Percentiles rank a stretch among this genome's conserved stretches.
phyloP scores from a whole-genome alignment of 208 protist species.

The Acanthamoeba quina region DNA sequence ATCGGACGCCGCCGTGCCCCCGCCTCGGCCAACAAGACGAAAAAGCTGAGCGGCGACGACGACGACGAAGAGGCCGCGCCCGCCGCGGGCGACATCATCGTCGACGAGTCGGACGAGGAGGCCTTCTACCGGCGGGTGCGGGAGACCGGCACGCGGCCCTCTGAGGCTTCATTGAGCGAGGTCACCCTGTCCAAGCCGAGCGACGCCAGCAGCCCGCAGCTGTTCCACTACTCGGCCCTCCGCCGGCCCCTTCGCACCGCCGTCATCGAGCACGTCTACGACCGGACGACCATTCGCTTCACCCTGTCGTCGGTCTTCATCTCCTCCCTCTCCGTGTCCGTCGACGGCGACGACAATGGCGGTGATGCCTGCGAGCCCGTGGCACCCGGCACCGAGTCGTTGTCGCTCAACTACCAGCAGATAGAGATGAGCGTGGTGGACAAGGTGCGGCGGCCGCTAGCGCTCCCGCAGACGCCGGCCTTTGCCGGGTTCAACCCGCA shows the following conservation, averaged over 20 bases:
- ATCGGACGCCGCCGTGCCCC: background rate
- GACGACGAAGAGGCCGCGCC: no score
- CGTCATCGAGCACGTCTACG: constrained; percentile 32
- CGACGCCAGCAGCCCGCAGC: background rate
- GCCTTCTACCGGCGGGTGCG: constrained; percentile 1
- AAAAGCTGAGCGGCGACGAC: no score
- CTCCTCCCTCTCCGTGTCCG: background rate
- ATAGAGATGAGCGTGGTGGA: constrained; percentile 17
- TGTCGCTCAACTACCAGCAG: background rate
- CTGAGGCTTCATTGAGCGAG: background rate
- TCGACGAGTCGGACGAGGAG: constrained; percentile 17
- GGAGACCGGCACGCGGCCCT: background rate
- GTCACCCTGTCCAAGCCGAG: background rate
- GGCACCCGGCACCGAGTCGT: background rate
- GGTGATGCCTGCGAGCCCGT: background rate
- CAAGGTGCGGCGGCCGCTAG: constrained; percentile 1
- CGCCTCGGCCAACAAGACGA: no score
- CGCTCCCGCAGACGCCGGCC: background rate
- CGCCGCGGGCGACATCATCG: no score
- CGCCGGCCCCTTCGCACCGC: background rate
- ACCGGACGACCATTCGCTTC: background rate
- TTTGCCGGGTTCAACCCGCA: constrained; percentile 21
- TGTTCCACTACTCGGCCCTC: background rate
- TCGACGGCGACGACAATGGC: background rate
- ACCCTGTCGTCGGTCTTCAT: background rate